Evolutionary conservation across 495 filamentous ascomycete genomes (phyloP).

Genomic region (Penicillium cinerascens): DNA sequence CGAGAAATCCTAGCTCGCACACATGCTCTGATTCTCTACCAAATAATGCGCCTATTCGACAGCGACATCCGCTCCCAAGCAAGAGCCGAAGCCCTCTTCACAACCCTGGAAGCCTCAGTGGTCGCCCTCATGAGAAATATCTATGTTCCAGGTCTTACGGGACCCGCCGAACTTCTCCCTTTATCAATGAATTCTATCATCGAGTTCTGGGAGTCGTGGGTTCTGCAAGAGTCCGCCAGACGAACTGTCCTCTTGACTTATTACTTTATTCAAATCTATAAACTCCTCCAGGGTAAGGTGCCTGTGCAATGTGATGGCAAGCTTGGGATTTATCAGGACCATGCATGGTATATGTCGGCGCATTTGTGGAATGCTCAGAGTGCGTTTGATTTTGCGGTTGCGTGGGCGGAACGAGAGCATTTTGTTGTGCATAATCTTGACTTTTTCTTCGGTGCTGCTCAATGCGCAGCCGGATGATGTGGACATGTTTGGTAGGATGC

Average conservation of each 20-base stretch:
- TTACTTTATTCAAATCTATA: slow-evolving; percentile 37
- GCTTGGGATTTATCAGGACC: slow-evolving; percentile 23
- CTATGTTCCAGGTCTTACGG: slow-evolving; percentile 15
- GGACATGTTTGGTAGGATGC: slow-evolving; percentile 45
- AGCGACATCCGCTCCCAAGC: slow-evolving; percentile 49
- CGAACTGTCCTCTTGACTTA: slow-evolving; percentile 42
- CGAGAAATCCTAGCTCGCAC: slow-evolving; percentile 27
- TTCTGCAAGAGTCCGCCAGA: slow-evolving; percentile 45
- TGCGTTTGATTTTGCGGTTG: slow-evolving; percentile 43
- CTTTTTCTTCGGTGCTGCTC: slow-evolving; percentile 26
- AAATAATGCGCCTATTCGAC: slow-evolving; percentile 55
- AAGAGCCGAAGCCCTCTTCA: slow-evolving; percentile 43
- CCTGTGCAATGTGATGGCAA: slow-evolving; percentile 30
- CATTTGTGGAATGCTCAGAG: slow-evolving; percentile 46
- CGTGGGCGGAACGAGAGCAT: slow-evolving; percentile 45
- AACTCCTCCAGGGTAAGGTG: slow-evolving; percentile 28
- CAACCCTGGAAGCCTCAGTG: slow-evolving; percentile 32
- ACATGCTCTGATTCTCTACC: slow-evolving; percentile 34
- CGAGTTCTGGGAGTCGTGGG: slow-evolving; percentile 42
- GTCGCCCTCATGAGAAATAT: slow-evolving; percentile 14
- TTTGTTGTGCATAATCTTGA: slow-evolving; percentile 41
- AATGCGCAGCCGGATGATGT: slow-evolving; percentile 41
- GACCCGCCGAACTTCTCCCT: slow-evolving; percentile 9
- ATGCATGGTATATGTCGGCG: slow-evolving; percentile 43
- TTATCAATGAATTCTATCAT: slow-evolving; percentile 21